Evolutionary conservation across 768 basidiomycete genomes (phyloP).

Genomic region (Obba rivulosa): DNA sequence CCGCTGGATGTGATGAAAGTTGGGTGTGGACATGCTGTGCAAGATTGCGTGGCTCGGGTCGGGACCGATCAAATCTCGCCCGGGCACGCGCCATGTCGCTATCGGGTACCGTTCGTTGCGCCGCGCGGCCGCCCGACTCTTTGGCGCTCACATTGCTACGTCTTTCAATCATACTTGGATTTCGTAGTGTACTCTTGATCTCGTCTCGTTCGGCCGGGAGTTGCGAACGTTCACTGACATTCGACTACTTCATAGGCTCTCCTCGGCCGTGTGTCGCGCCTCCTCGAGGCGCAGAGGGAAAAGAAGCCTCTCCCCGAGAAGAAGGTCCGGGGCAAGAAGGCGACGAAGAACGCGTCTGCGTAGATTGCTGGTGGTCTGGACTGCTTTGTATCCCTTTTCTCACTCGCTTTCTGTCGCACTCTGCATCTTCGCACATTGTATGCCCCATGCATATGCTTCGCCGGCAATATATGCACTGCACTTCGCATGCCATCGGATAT

Average conservation of each 20-base stretch:
- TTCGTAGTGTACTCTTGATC: not conserved
- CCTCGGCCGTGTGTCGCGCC: conserved; percentile 71
- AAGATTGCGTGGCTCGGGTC: conserved; percentile 47
- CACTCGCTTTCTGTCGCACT: conserved; percentile 7
- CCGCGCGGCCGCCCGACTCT: conserved; percentile 61
- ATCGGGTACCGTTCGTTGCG: conserved; percentile 65
- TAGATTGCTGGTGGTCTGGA: not conserved
- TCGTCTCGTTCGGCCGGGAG: not conserved
- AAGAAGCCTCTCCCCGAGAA: conserved; percentile 61
- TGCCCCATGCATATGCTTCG: conserved; percentile 10
- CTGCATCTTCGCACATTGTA: conserved; percentile 12
- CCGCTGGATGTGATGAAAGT: conserved; percentile 81
- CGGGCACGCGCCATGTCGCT: conserved; percentile 67
- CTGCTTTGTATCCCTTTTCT: conserved; percentile 9
- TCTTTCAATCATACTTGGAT: conserved; percentile 11
- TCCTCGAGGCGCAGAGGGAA: conserved; percentile 64
- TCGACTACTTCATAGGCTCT: conserved; percentile 43
- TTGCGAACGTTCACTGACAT: conserved; percentile 6
- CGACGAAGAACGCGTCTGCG: not conserved
- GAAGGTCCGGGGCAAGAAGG: conserved; percentile 62
- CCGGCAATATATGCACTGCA: conserved; percentile 12
- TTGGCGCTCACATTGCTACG: conserved; percentile 55
- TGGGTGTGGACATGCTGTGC: conserved; percentile 93
- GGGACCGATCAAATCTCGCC: conserved; percentile 57
- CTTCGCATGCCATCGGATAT: conserved; percentile 8